These are phyloP conservation scores for Capsicum rhomboideum DNA, from an alignment of 257 asterid genomes.

Conservation along the genomic window DNA sequence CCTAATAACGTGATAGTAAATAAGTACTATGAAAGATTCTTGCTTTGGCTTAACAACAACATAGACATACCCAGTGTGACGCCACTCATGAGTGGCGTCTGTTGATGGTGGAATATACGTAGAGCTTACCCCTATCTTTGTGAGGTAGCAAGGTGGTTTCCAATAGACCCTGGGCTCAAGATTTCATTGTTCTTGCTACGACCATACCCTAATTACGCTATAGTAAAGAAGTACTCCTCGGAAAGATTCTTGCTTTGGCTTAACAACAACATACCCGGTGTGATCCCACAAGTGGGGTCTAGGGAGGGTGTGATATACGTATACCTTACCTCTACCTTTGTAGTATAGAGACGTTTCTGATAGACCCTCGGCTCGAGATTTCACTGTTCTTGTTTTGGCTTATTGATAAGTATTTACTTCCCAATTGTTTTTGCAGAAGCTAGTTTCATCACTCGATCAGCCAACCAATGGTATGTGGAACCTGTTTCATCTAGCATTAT, in stretches of 20 bases:
- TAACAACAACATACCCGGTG: no score
- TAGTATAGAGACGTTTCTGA: no score
- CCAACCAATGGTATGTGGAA: conserved; percentile 14
- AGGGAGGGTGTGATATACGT: no score
- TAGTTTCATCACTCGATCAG: conserved; percentile 23
- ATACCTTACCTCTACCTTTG: no score
- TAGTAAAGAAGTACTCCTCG: neutral
- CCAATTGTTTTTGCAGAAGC: conserved; percentile 11
- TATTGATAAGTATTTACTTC: neutral
- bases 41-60: neutral
- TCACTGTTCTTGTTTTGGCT: neutral
- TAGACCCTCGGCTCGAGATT: no score
- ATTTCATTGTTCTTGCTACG: neutral
- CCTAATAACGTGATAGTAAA: neutral
- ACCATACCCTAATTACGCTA: neutral
- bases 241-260: neutral
- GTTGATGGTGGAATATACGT: no score
- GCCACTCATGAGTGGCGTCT: no score
- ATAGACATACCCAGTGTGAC: no score
- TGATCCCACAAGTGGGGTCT: no score
- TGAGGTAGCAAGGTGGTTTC: no score
- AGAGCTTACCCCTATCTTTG: no score
- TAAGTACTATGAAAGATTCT: neutral
- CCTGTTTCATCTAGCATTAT: neutral
- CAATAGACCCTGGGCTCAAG: no score